Conservation (phyloP, 2,329 filamentous ascomycete species). For the Atkinsonella texensis region DNA sequence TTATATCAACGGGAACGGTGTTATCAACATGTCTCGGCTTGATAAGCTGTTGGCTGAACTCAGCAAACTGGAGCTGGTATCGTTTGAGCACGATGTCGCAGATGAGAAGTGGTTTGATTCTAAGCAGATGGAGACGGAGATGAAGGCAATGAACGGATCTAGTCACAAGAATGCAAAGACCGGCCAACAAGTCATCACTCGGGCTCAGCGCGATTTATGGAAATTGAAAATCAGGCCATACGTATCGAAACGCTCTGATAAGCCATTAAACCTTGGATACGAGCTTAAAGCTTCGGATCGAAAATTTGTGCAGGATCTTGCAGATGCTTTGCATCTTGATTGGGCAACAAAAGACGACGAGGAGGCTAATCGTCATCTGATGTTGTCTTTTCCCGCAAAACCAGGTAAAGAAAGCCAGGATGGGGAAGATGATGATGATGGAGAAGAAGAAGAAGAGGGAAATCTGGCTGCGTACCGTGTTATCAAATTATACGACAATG, state of each 20-base stretch:
- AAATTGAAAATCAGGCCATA: slow-evolving; percentile 69
- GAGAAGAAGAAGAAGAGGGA: slow-evolving; percentile 55
- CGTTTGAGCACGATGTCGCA: slow-evolving; percentile 81
- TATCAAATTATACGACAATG: slow-evolving; percentile 82
- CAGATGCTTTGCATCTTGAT: slow-evolving; percentile 45
- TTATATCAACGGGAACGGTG: slow-evolving; percentile 92
- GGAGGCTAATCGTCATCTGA: slow-evolving; percentile 39
- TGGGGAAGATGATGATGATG: slow-evolving; percentile 20
- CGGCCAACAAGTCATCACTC: slow-evolving; percentile 58
- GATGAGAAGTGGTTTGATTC: slow-evolving; percentile 88
- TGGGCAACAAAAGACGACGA: slow-evolving; percentile 48
- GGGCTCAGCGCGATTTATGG: slow-evolving; percentile 72
- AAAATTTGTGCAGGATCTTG: slow-evolving; percentile 84
- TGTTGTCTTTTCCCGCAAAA: slow-evolving; percentile 33
- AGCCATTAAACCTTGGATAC: slow-evolving; percentile 60
- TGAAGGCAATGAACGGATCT: slow-evolving; percentile 43
- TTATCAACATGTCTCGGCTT: slow-evolving; percentile 77
- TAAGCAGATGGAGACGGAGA: slow-evolving; percentile 62
- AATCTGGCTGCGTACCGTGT: slow-evolving; percentile 76
- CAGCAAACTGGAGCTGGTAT: slow-evolving; percentile 77
- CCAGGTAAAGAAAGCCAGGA: slow-evolving; percentile 46
- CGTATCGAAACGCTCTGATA: slow-evolving; percentile 54
- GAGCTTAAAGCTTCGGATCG: slow-evolving; percentile 72
- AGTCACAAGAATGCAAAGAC: slow-evolving; percentile 42
- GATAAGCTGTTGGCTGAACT: slow-evolving; percentile 70